These are phyloP conservation scores for Phaseolus lunatus DNA, from an alignment of 306 rosid genomes.

Conservation along the genomic window DNA sequence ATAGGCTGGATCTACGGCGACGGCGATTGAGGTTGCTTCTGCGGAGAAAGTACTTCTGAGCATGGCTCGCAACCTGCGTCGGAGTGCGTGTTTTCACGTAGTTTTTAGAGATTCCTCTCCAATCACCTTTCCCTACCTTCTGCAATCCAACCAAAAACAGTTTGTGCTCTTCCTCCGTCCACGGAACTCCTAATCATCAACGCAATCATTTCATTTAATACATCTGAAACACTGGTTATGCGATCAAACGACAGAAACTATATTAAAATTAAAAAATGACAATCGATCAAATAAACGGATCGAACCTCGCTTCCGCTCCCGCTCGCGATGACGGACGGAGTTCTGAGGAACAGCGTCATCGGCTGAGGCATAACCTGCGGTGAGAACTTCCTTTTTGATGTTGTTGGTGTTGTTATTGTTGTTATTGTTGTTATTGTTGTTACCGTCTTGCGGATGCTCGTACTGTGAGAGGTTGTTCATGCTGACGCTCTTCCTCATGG, in stretches of 20 bases:
- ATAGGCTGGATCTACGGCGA: conserved; percentile 99
- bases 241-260: neutral
- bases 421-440: conserved; percentile 21
- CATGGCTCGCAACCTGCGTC: conserved; percentile 98
- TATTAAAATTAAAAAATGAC: neutral
- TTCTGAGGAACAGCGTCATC: conserved; percentile 71
- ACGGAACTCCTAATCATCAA: conserved; percentile 76
- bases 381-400: conserved; percentile 55
- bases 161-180: conserved; percentile 99
- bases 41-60: conserved; percentile 97
- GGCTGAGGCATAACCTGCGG: conserved; percentile 84
- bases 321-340: conserved; percentile 75
- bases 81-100: conserved; percentile 98
- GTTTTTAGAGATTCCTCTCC: conserved; percentile 98
- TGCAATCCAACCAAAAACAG: conserved; percentile 88
- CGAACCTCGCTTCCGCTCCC: conserved; percentile 96
- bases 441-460: conserved; percentile 62
- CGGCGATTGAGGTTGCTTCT: conserved; percentile 94
- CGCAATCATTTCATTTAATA: conserved; percentile 31
- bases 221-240: neutral
- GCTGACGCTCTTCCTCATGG: conserved; percentile 97
- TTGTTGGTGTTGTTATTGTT: no score
- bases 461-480: conserved; percentile 96
- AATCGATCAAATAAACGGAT: conserved; percentile 40
- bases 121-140: conserved; percentile 97